A percentile compares a stretch with the other conserved stretches of the same genome.
These are phyloP conservation scores for Neofusicoccum kwambonambiense DNA, from an alignment of 2,329 filamentous ascomycete species.

Conservation along the genomic window DNA sequence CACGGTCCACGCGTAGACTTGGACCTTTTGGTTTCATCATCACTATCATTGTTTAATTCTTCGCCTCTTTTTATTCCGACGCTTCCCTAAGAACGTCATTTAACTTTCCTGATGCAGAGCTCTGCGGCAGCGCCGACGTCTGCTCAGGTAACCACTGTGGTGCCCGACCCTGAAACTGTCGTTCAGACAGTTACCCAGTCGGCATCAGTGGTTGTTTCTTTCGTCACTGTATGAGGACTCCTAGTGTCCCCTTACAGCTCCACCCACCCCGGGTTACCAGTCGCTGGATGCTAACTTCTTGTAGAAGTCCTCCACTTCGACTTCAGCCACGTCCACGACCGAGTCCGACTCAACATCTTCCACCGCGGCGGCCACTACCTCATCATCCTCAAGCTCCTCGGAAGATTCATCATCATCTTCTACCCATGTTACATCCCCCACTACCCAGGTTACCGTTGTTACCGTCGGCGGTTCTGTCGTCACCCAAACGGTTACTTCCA, in stretches of 20 bases:
- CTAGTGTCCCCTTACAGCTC: not conserved
- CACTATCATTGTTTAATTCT: not conserved
- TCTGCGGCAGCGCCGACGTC: constrained; percentile 32
- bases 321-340: too few relatives aligned
- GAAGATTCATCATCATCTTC: constrained; percentile 21
- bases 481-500: constrained; percentile 46
- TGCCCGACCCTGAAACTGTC: constrained; percentile 29
- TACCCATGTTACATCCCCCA: constrained; percentile 27
- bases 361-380: too few relatives aligned
- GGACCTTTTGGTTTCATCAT: not conserved
- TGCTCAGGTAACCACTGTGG: constrained; percentile 23
- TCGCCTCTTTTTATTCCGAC: constrained; percentile 11
- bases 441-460: constrained; percentile 39
- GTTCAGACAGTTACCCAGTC: constrained; percentile 27
- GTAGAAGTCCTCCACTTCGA: too few relatives aligned
- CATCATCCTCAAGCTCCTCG: not conserved
- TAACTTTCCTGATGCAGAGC: constrained; percentile 32
- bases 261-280: too few relatives aligned
- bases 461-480: constrained; percentile 44
- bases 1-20: not conserved
- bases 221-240: constrained; percentile 22
- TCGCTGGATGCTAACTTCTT: not conserved
- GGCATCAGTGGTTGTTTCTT: constrained; percentile 21
- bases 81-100: constrained; percentile 24
- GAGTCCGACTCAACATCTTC: too few relatives aligned